Base-by-base conservation (phyloP, 2,329 filamentous ascomycete species). In the Hyphodiscus sp. region DNA sequence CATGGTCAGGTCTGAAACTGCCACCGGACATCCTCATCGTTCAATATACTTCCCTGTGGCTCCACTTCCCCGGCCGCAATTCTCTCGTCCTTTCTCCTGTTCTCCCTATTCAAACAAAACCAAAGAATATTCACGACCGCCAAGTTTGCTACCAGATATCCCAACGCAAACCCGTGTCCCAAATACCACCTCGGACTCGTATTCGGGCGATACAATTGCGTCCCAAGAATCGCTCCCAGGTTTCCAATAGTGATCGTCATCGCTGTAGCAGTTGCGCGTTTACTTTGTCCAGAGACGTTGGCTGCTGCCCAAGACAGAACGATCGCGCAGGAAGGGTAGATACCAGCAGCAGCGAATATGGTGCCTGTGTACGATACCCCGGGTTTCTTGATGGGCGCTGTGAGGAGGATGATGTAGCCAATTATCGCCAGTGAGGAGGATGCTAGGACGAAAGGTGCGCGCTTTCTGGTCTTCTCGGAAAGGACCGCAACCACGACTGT, bases 211-310 rank as follows among this genome's bases (percentile, higher is more conserved):
- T 89, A 89, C 1, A 89, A 66, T 67, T 89, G 85, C 1, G 85
- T 89, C 0, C 85, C 85, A 20, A 89, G 61, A 0, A 88, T 82
- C 0, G 83, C 84, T 0, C 85, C 85, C 1, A 85, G 64, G 58
- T 87, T 88, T 0, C 85, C 86, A 49, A 89, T 83, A 10, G 80
- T 84, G 53, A 89, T 87, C 61, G 87, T 84, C 78, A 89, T 81
- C 0, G 81, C 85, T 47, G 84, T 87, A 2, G 81, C 82, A 3
- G 83, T 81, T 1, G 81, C 82, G 0, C 85, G 75, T 68, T 89
- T 89, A 0, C 83, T 86, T 68, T 87, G 83, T 0, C 83, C 83
- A 0, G 81, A 83, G 0, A 89, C 82, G 54, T 89, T 88, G 66
- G 86, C 86, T 1, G 85, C 84, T 0, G 84, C 82, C 85, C 85